Percentiles rank a stretch among this genome's conserved stretches.
phyloP scores from a whole-genome alignment of 208 protist species.

The Vickermania ingenoplastis region DNA sequence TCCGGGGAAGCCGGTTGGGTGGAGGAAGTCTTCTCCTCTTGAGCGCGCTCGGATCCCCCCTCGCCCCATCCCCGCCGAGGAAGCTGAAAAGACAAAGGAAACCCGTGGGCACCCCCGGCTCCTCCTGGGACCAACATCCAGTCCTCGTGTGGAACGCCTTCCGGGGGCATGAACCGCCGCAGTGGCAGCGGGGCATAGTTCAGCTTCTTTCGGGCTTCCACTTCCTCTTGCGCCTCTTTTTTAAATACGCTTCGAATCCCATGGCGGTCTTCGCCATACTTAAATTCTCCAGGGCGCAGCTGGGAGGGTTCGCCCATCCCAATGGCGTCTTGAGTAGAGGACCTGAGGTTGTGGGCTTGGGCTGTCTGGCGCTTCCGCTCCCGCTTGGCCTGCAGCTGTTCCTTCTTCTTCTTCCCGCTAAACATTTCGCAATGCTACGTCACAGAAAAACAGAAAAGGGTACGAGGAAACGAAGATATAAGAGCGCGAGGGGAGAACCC shows the following conservation, averaged over 20 bases:
- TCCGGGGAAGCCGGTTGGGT: slow-evolving; percentile 5
- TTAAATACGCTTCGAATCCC: slow-evolving; percentile 73
- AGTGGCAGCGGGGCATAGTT: slow-evolving; percentile 38
- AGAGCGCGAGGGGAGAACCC: not conserved
- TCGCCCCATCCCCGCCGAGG: slow-evolving; percentile 59
- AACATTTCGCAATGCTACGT: slow-evolving; percentile 20
- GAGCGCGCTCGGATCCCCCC: no score
- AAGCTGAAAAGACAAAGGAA: slow-evolving; percentile 68
- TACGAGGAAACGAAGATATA: not conserved
- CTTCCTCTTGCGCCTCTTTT: slow-evolving; percentile 47
- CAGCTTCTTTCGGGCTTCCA: slow-evolving; percentile 42
- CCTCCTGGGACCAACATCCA: not conserved
- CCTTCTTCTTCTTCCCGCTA: slow-evolving; percentile 88
- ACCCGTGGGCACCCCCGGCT: slow-evolving; percentile 5
- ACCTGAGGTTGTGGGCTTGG: slow-evolving; percentile 1
- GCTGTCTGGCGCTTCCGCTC: slow-evolving; percentile 57
- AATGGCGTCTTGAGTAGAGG: not conserved
- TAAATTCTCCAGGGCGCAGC: slow-evolving; percentile 19
- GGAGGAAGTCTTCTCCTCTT: no score
- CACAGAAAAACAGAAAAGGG: slow-evolving; percentile 7
- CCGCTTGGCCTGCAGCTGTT: slow-evolving; percentile 83
- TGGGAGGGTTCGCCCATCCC: not conserved
- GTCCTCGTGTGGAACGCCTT: slow-evolving; percentile 29
- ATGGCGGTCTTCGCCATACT: slow-evolving; percentile 52
- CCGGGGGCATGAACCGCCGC: slow-evolving; percentile 36